A percentile compares a stretch with the other conserved stretches of the same genome.
Conservation (phyloP, 805 yeast genomes). For the Cyberlindnera saturnus region DNA sequence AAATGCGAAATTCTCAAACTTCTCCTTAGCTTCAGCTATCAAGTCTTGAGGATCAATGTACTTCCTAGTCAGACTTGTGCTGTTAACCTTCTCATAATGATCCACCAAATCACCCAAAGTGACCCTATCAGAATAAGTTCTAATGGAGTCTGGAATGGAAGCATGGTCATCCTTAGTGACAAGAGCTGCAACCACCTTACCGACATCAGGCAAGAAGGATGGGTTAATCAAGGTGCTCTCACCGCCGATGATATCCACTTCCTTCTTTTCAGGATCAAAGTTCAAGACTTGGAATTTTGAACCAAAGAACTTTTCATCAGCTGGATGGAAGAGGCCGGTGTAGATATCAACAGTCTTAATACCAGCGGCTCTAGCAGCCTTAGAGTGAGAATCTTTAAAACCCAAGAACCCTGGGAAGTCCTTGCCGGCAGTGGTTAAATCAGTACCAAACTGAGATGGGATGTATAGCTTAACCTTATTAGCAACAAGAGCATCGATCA, state of each 20-base stretch:
- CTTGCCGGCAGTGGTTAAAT: conserved; percentile 26
- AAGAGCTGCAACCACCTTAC: conserved; percentile 35
- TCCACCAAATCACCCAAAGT: conserved; percentile 33
- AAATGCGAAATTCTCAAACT: conserved; percentile 25
- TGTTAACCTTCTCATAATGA: conserved; percentile 34
- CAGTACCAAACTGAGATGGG: conserved; percentile 58
- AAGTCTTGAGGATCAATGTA: conserved; percentile 28
- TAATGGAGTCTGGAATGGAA: conserved; percentile 37
- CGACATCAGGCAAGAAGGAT: conserved; percentile 36
- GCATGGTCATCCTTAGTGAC: conserved; percentile 30
- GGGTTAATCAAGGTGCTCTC: conserved; percentile 31
- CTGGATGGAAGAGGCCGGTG: conserved; percentile 35
- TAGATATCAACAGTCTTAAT: conserved; percentile 41
- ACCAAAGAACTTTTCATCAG: conserved; percentile 20
- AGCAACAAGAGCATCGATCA: conserved; percentile 34
- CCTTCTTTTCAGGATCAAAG: conserved; percentile 29
- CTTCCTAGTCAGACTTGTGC: conserved; percentile 29
- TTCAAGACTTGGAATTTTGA: conserved; percentile 29
- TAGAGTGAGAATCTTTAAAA: conserved; percentile 31
- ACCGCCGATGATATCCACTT: conserved; percentile 35
- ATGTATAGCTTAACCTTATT: conserved; percentile 46
- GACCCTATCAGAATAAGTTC: conserved; percentile 36
- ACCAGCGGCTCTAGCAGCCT: conserved; percentile 37
- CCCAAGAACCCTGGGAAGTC: conserved; percentile 30
- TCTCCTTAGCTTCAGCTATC: conserved; percentile 26